Evolutionary conservation across 2,329 filamentous ascomycete genomes (phyloP), one percentile per base, ranked within the genome.

Genomic region (Clonostachys byssicola): DNA sequence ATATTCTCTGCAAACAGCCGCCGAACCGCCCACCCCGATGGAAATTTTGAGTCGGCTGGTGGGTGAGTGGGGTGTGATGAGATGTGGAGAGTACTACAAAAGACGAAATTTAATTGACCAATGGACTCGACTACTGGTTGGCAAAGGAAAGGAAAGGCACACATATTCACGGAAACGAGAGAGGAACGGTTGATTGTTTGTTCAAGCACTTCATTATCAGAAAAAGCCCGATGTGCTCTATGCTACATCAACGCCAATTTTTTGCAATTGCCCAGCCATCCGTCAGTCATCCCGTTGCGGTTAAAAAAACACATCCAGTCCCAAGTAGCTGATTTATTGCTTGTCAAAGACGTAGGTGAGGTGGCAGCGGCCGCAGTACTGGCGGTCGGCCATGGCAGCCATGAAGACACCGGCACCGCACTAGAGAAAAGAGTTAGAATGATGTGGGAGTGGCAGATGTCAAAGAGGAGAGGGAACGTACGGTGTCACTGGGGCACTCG

Each of bases 371-470:
- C 83, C 83, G 62, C 91, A 96, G 87, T 96, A 96, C 80, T 99
- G 95, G 73, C 94, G 90, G 80, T 99, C 95, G 78, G 95, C 88
- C 92, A 97, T 97, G 72, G 94, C 90, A 72, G 94, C 94, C 94
- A 99, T 99, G 88, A 99, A 99, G 81, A 99, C 87, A 92, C 94
- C 94, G 66, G 95, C 94, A 84, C 94, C 94, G 77, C 94, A 99
- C 91, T 95, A n/a, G 55, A 10, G 16, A 23, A 20, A 9, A 34
- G 30, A 23, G 45, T 44, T 46, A 44, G 34, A 20, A 16, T 18
- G 2, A 6, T 35, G 42, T 48, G 20, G 6, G 13, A 1, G 23
- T 8, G 12, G 30, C 2, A n/a, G 17, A 2, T 5, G 0, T 2
- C 17, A 12, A 10, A 5, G 17, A 34, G 6, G 1, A 30, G 5